phyloP scores from a whole-genome alignment of 495 filamentous ascomycete genomes.

The Aspergillus taichungensis region DNA sequence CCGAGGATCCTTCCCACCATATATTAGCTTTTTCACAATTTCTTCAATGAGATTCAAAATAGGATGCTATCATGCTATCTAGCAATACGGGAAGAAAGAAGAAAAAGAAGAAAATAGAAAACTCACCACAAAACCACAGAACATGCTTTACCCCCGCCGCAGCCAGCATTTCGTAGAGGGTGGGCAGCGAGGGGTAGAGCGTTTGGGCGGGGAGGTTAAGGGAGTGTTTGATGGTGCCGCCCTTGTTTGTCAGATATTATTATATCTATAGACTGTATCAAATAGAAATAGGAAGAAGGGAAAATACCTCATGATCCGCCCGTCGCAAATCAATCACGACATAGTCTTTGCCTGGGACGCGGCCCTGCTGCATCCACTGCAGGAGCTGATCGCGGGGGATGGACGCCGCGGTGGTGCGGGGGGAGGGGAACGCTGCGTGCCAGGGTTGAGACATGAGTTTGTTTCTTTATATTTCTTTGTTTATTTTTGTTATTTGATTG shows the following conservation, averaged over 20 bases:
- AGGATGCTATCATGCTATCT: too few relatives aligned
- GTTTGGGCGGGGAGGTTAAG: slow-evolving; percentile 66
- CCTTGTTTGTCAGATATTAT: slow-evolving; percentile 30
- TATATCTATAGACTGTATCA: background rate
- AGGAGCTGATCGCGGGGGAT: slow-evolving; percentile 32
- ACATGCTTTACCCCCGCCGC: slow-evolving; percentile 40
- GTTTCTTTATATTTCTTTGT: background rate
- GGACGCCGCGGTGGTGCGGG: slow-evolving; percentile 17
- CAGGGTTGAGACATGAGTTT: slow-evolving; percentile 21
- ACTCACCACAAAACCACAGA: slow-evolving; percentile 63
- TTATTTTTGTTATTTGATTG: too few relatives aligned
- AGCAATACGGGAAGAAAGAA: background rate
- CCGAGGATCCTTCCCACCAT: slow-evolving; percentile 48
- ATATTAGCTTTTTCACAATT: background rate
- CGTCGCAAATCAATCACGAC: slow-evolving; percentile 56
- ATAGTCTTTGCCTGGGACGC: slow-evolving; percentile 40
- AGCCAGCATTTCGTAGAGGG: slow-evolving; percentile 46
- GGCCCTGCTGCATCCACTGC: slow-evolving; percentile 29
- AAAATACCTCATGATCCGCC: slow-evolving; percentile 50
- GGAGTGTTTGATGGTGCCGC: slow-evolving; percentile 58
- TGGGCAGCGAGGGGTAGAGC: slow-evolving; percentile 48
- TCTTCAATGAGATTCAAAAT: too few relatives aligned
- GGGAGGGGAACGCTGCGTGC: slow-evolving; percentile 38
- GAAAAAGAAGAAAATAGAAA: too few relatives aligned
- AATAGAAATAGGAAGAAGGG: slow-evolving; percentile 1